Percentiles rank a stretch among this genome's conserved stretches.
phyloP scores from a whole-genome alignment of 2,329 filamentous ascomycete genomes.

The Colletotrichum trifolii region DNA sequence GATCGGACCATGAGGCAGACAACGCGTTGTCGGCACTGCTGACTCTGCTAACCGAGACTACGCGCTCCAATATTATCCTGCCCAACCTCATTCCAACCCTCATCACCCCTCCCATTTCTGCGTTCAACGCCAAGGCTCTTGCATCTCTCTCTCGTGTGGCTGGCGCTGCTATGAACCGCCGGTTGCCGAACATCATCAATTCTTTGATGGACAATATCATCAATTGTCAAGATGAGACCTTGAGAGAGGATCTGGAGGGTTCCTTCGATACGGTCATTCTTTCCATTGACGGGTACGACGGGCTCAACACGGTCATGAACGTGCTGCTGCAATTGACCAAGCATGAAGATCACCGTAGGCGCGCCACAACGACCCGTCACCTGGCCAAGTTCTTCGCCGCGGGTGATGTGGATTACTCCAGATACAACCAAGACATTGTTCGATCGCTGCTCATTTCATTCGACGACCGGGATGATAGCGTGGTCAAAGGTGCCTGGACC shows the following conservation, averaged over 20 bases:
- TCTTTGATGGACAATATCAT: slow-evolving; percentile 94
- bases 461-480: slow-evolving; percentile 83
- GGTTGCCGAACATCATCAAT: slow-evolving; percentile 90
- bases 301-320: slow-evolving; percentile 95
- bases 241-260: slow-evolving; percentile 77
- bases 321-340: slow-evolving; percentile 89
- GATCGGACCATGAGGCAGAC: slow-evolving; percentile 86
- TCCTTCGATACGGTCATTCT: slow-evolving; percentile 91
- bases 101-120: slow-evolving; percentile 87
- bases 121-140: slow-evolving; percentile 94
- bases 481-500: slow-evolving; percentile 90
- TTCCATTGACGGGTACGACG: slow-evolving; percentile 95
- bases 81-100: slow-evolving; percentile 96
- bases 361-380: slow-evolving; percentile 81
- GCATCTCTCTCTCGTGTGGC: slow-evolving; percentile 94
- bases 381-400: slow-evolving; percentile 87
- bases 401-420: slow-evolving; percentile 87
- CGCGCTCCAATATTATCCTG: slow-evolving; percentile 93
- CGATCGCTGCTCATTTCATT: slow-evolving; percentile 91
- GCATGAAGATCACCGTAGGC: slow-evolving; percentile 89
- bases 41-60: slow-evolving; percentile 92
- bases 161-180: slow-evolving; percentile 88
- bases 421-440: slow-evolving; percentile 96
- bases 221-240: slow-evolving; percentile 76
- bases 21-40: slow-evolving; percentile 93